Evolutionary conservation across 78 protist species (phyloP).

Genomic region (Kipferlia bialata): DNA sequence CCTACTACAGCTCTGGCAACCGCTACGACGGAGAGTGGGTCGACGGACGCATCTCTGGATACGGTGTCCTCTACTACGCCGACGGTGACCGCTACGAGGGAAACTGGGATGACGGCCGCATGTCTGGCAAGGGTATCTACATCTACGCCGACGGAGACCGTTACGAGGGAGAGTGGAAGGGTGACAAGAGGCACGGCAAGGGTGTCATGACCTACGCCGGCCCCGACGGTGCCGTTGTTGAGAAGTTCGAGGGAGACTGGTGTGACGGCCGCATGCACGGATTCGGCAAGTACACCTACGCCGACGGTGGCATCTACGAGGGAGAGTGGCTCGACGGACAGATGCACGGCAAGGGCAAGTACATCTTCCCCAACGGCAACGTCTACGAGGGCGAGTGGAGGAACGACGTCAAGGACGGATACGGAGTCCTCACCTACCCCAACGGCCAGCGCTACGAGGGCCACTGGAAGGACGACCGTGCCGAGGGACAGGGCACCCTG

Average conservation of each 20-base stretch:
- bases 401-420: constrained; percentile 33
- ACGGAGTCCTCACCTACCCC: constrained; percentile 30
- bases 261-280: constrained; percentile 11
- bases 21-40: constrained; percentile 35
- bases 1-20: constrained; percentile 25
- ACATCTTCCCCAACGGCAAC: constrained; percentile 37
- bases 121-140: constrained; percentile 15
- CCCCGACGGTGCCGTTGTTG: constrained; percentile 12
- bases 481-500: constrained; percentile 55
- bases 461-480: constrained; percentile 27
- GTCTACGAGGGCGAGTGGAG: constrained; percentile 54
- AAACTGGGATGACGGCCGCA: constrained; percentile 8
- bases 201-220: constrained; percentile 27
- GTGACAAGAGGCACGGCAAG: constrained; percentile 31
- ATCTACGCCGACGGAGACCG: constrained; percentile 4
- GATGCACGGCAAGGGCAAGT: constrained; percentile 57
- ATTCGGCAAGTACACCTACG: background rate
- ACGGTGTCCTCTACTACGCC: constrained; percentile 9
- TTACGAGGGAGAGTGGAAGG: constrained; percentile 31
- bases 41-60: constrained; percentile 10
- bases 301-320: constrained; percentile 37
- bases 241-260: constrained; percentile 39
- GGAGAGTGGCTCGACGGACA: constrained; percentile 38
- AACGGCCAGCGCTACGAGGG: constrained; percentile 50
- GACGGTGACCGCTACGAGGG: constrained; percentile 19